Evolutionary conservation across 257 asterid species (phyloP), one percentile per base, ranked within the genome.

Genomic region (Verbena officinalis): DNA sequence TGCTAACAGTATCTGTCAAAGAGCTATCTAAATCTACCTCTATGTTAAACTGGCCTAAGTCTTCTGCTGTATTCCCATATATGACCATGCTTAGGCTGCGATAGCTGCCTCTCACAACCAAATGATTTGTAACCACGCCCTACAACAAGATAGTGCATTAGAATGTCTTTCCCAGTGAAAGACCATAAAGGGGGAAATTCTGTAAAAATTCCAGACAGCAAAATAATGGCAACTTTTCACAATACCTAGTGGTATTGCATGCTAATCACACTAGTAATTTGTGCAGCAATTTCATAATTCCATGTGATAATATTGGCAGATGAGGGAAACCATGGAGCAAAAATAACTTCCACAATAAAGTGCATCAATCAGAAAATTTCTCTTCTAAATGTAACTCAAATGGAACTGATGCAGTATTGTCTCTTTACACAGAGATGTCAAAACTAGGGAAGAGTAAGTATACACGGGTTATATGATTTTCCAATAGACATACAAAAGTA

Each of bases 21-120:
- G 96, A 86, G 80, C 80, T 75, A 73, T 94, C 95, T 50, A 94
- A 65, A 77, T 90, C 99, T 60, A 88, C 99, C 75, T 86, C 95
- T 69, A 90, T 90, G 83, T 83, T 94, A 65, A 83, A 94, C 73
- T 94, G 99, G 69, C 99, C 97, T 52, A 94, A 75, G 84, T 90
- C 99, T 80, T 86, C 96, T 0, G 96, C 88, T 48, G 95, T 88
- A 73, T 90, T 90, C 50, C 99, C 99, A 71, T 90, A 94, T 70
- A 94, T 72, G 63, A 94, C 99, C 95, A 94, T 80, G 84, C 96
- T 94, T 50, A 94, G 90, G 88, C 88, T 86, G 67, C 95, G 95
- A 78, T 88, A 94, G 90, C 95, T 90, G 74, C 99, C 99, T 73
- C 99, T 83, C 24, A 94, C 80, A 55, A 90, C 97, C 88, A 94